These are phyloP conservation scores for Candolleomyces eurysporus DNA, from an alignment of 768 basidiomycete genomes.

Conservation along the genomic window DNA sequence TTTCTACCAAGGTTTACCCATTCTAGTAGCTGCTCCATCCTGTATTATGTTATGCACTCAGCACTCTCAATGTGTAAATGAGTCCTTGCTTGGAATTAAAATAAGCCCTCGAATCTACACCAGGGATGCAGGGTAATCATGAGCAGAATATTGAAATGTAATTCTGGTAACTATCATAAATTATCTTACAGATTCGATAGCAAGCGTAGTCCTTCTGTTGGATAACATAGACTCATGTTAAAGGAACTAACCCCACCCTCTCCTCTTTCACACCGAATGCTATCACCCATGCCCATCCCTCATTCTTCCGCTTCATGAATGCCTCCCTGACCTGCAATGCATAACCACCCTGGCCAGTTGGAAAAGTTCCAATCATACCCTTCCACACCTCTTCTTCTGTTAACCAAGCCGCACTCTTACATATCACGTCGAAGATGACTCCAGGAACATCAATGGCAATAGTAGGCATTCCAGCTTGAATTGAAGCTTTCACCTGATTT, in stretches of 20 bases:
- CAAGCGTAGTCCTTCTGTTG: neutral
- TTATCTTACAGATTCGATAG: too few relatives aligned
- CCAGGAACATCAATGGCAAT: constrained; percentile 71
- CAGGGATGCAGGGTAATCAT: too few relatives aligned
- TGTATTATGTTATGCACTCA: too few relatives aligned
- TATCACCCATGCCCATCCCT: constrained; percentile 61
- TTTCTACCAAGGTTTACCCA: too few relatives aligned
- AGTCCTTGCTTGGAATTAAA: too few relatives aligned
- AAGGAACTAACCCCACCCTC: constrained; percentile 56
- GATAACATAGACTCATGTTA: constrained; percentile 18
- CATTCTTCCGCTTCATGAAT: constrained; percentile 55
- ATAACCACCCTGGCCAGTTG: constrained; percentile 56
- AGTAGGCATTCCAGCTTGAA: constrained; percentile 61
- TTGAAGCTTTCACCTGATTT: constrained; percentile 53
- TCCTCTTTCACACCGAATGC: constrained; percentile 71
- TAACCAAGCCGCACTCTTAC: constrained; percentile 58
- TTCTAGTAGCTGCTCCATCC: too few relatives aligned
- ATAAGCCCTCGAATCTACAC: too few relatives aligned
- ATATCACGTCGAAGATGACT: constrained; percentile 61
- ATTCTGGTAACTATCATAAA: too few relatives aligned
- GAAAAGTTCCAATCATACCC: constrained; percentile 51
- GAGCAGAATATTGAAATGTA: too few relatives aligned
- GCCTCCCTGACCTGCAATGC: constrained; percentile 69
- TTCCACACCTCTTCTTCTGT: constrained; percentile 78
- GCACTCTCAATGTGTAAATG: too few relatives aligned